Base-by-base conservation (phyloP, 176 grass and related monocot genomes). In the Dactylis glomerata region DNA sequence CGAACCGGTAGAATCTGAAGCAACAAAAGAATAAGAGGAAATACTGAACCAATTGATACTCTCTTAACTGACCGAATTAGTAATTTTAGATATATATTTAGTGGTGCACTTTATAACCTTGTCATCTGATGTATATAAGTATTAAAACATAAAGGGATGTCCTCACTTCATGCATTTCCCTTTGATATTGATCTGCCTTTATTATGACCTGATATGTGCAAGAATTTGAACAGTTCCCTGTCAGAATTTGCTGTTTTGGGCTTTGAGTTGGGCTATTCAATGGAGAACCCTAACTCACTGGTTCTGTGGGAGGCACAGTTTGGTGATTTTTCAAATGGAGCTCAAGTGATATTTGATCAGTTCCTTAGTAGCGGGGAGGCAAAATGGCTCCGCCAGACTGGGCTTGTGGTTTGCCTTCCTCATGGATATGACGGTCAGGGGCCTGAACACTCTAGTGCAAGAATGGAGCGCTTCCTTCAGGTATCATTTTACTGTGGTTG, bases 321-420 rank as follows among this genome's bases (percentile, higher is more conserved):
- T 86, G 97, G 97, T 82, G 97, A 99, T 81, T 99, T 99, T 73
- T 10, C 97, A 73, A 99, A 99, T 91, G 97, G 97, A 72, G 91
- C 97, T 80, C 97, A 99, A 88, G 97, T 99, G 68, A 94, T 99
- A 91, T 99, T 99, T 86, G 93, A 99, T 76, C 97, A 99, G 82
- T 99, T 99, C 89, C 40, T 99, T 82, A 99, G 93, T 82, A 99
- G 97, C 30, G 97, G 97, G 54, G 97, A 99, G 82, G 75, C 96
- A 73, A 99, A 99, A 89, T 99, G 96, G 96, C 87, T 99, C 52
- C 91, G 97, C 17, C 93, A 99, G 75, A 96, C 77, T 10, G 93
- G 96, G 19, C 93, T 96, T 76, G 93, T 99, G 4, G 70, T 96
- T 67, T 88, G 92, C 75, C 87, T 99, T 85, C 96, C 97, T 63